Conservation (phyloP, 2,329 filamentous ascomycete species). For the Arthrobotrys entomopaga region DNA sequence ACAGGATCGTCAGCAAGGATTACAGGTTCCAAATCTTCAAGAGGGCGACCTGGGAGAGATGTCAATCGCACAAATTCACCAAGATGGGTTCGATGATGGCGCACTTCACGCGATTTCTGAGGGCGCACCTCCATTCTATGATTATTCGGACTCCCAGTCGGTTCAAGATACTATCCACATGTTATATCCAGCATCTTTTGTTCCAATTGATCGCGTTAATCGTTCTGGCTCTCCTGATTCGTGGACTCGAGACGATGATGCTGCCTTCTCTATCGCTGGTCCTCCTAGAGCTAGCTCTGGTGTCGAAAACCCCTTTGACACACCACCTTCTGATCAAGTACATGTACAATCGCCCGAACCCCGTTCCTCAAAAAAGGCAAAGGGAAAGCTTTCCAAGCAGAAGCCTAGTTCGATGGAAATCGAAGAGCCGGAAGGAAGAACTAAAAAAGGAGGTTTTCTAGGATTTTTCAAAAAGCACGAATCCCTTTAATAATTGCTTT, state of each 20-base stretch:
- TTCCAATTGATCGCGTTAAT: not conserved
- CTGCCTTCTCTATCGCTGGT: slow-evolving; percentile 27
- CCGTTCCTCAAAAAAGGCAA: slow-evolving; percentile 8
- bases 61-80: slow-evolving; percentile 26
- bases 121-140: slow-evolving; percentile 2
- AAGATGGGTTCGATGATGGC: slow-evolving; percentile 20
- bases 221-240: slow-evolving; percentile 41
- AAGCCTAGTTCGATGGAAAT: slow-evolving; percentile 25
- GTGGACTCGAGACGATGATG: slow-evolving; percentile 45
- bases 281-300: not conserved
- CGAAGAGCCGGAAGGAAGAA: slow-evolving; percentile 11
- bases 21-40: slow-evolving; percentile 9
- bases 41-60: slow-evolving; percentile 40
- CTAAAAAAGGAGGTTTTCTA: slow-evolving; percentile 21
- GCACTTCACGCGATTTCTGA: slow-evolving; percentile 44
- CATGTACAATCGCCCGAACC: not conserved
- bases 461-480: slow-evolving; percentile 31
- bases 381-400: slow-evolving; percentile 38
- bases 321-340: not conserved
- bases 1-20: not conserved
- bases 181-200: slow-evolving; percentile 22
- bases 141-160: slow-evolving; percentile 6
- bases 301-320: slow-evolving; percentile 17
- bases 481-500: not conserved
- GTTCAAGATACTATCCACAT: slow-evolving; percentile 38